A percentile compares a stretch with the other conserved stretches of the same genome.
These are phyloP conservation scores for Laburnicola sp. DNA, from an alignment of 2,329 filamentous ascomycete genomes.

Conservation along the genomic window DNA sequence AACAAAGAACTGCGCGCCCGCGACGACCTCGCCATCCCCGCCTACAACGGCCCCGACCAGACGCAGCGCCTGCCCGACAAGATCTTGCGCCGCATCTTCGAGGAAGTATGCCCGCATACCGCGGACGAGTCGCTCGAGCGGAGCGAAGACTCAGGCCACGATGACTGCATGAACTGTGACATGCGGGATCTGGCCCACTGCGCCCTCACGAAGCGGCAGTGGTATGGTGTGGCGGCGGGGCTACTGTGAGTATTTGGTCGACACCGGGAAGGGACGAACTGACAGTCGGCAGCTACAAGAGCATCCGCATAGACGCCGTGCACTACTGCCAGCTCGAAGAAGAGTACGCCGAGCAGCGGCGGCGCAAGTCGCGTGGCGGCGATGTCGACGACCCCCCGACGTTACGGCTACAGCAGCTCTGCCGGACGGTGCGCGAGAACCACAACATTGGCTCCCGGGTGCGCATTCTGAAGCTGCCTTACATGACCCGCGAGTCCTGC, in stretches of 20 bases:
- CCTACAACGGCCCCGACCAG: slow-evolving; percentile 48
- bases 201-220: slow-evolving; percentile 71
- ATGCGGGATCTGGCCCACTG: slow-evolving; percentile 84
- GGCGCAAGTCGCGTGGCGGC: slow-evolving; percentile 61
- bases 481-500: slow-evolving; percentile 89
- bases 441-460: slow-evolving; percentile 70
- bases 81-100: slow-evolving; percentile 78
- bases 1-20: slow-evolving; percentile 32
- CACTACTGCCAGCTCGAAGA: slow-evolving; percentile 93
- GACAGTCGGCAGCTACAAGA: slow-evolving; percentile 67
- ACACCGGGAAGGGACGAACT: slow-evolving; percentile 9
- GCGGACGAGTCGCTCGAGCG: slow-evolving; percentile 71
- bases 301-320: slow-evolving; percentile 88
- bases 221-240: slow-evolving; percentile 63
- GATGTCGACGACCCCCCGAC: slow-evolving; percentile 78
- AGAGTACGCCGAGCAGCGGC: slow-evolving; percentile 73
- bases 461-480: slow-evolving; percentile 82
- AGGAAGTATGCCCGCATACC: slow-evolving; percentile 80
- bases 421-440: slow-evolving; percentile 79
- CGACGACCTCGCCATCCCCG: slow-evolving; percentile 35
- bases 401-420: slow-evolving; percentile 75
- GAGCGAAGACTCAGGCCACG: slow-evolving; percentile 76
- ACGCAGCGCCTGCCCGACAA: slow-evolving; percentile 61
- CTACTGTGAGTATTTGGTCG: slow-evolving; percentile 69
- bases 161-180: slow-evolving; percentile 92